Percentiles rank a stretch among this genome's conserved stretches.
phyloP scores from a whole-genome alignment of 2,329 filamentous ascomycete species.

The Blastomyces parvus region DNA sequence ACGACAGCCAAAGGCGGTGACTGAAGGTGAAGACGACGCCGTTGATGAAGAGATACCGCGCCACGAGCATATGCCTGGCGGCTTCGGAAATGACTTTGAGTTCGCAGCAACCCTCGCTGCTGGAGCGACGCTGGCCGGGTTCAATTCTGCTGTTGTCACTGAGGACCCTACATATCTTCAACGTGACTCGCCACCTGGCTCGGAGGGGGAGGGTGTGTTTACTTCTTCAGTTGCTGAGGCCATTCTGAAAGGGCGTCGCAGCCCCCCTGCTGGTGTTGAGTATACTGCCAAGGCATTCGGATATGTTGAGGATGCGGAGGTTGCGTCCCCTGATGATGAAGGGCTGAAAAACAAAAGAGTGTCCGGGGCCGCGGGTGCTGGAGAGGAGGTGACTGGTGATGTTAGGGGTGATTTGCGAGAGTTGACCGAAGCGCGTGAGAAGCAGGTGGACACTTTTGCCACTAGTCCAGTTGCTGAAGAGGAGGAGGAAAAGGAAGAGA shows the following conservation, averaged over 20 bases:
- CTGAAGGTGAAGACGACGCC: conserved; percentile 28
- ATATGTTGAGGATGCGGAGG: conserved; percentile 14
- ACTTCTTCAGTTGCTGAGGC: conserved; percentile 2
- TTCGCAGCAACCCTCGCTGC: conserved; percentile 63
- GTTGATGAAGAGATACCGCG: conserved; percentile 1
- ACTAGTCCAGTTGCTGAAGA: neutral
- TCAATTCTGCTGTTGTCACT: conserved; percentile 61
- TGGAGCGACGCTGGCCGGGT: conserved; percentile 58
- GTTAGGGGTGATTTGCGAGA: neutral
- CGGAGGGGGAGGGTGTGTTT: conserved; percentile 8
- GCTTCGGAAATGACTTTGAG: conserved; percentile 57
- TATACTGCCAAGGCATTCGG: conserved; percentile 10
- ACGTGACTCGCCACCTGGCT: conserved; percentile 29
- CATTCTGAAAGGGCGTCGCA: conserved; percentile 16
- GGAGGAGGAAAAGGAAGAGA: neutral
- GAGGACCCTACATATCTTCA: conserved; percentile 54
- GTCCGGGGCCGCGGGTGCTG: neutral
- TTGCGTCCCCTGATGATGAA: conserved; percentile 10
- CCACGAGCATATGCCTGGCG: conserved; percentile 49
- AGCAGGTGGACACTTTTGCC: neutral
- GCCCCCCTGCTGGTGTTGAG: conserved; percentile 13
- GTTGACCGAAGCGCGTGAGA: conserved; percentile 18
- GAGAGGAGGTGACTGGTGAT: neutral
- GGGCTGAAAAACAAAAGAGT: neutral
- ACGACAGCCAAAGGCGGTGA: conserved; percentile 13